phyloP scores from a whole-genome alignment of 257 asterid genomes.

The Solanum dulcamara region DNA sequence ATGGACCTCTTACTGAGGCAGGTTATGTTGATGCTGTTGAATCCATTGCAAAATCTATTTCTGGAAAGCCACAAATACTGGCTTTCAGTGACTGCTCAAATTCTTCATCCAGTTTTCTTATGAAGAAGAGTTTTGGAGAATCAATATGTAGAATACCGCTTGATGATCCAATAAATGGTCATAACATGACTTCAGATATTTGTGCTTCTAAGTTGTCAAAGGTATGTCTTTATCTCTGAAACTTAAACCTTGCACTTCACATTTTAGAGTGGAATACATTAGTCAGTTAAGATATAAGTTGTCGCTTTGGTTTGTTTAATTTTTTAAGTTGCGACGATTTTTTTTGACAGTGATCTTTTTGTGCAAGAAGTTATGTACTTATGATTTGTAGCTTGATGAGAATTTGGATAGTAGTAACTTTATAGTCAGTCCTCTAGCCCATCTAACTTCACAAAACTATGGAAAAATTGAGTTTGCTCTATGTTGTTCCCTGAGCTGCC shows the following conservation, averaged over 20 bases:
- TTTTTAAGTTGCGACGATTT: not conserved
- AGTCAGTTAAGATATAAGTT: not conserved
- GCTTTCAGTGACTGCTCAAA: constrained; percentile 43
- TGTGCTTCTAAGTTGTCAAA: not conserved
- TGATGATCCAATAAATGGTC: not conserved
- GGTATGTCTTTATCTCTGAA: not conserved
- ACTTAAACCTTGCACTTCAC: not conserved
- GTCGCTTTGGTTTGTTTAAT: not conserved
- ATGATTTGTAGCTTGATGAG: not conserved
- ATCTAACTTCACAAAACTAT: not conserved
- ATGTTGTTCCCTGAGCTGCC: not conserved
- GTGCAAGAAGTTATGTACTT: not conserved
- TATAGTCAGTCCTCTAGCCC: not conserved
- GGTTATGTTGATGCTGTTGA: constrained; percentile 29
- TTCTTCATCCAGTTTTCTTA: constrained; percentile 6
- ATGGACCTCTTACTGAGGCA: constrained; percentile 39
- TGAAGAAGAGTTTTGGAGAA: constrained; percentile 25
- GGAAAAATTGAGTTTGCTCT: not conserved
- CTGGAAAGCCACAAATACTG: constrained; percentile 43
- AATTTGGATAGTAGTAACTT: not conserved
- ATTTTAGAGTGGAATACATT: not conserved
- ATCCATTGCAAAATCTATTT: constrained; percentile 28
- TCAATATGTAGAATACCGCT: constrained; percentile 20
- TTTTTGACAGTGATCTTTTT: not conserved
- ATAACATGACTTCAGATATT: not conserved